Conservation (phyloP, 129 eudicot species). For the Arctium minus region DNA sequence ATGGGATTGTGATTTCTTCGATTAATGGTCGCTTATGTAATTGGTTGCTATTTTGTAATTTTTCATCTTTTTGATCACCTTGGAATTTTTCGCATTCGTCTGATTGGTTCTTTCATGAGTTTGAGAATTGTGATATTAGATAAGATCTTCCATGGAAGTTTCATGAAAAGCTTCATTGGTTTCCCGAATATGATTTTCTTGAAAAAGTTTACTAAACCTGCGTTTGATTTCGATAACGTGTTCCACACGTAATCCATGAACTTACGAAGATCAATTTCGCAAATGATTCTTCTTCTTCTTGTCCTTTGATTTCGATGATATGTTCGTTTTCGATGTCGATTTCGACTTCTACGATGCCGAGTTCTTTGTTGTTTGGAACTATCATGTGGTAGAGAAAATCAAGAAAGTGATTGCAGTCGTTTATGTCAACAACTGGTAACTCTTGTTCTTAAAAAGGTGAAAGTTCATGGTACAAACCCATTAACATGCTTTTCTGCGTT, state of each 20-base stretch:
- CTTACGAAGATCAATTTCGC: slow-evolving; percentile 3
- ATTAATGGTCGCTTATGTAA: slow-evolving; percentile 28
- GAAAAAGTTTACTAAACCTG: slow-evolving; percentile 15
- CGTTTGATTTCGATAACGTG: slow-evolving; percentile 17
- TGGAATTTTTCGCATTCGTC: slow-evolving; percentile 10
- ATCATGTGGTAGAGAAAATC: slow-evolving; percentile 49
- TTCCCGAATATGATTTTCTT: slow-evolving; percentile 36
- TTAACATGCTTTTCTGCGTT: slow-evolving; percentile 29
- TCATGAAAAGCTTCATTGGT: slow-evolving; percentile 26
- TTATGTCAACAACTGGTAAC: slow-evolving; percentile 9
- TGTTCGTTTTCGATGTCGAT: slow-evolving; percentile 20
- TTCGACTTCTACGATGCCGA: slow-evolving; percentile 11
- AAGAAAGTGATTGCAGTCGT: slow-evolving; percentile 47
- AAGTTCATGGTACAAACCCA: slow-evolving; percentile 44
- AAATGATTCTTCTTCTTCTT: not conserved
- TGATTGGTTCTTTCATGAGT: slow-evolving; percentile 42
- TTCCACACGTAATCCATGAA: not conserved
- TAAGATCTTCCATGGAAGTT: slow-evolving; percentile 47
- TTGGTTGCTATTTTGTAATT: not conserved
- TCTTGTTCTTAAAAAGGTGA: slow-evolving; percentile 51
- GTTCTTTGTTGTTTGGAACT: slow-evolving; percentile 37
- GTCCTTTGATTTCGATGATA: not conserved
- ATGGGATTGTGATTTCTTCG: slow-evolving; percentile 62
- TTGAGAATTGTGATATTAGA: slow-evolving; percentile 48
- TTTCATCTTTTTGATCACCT: slow-evolving; percentile 21